Conservation (phyloP, 306 rosid species). For the Quercus parvula region DNA sequence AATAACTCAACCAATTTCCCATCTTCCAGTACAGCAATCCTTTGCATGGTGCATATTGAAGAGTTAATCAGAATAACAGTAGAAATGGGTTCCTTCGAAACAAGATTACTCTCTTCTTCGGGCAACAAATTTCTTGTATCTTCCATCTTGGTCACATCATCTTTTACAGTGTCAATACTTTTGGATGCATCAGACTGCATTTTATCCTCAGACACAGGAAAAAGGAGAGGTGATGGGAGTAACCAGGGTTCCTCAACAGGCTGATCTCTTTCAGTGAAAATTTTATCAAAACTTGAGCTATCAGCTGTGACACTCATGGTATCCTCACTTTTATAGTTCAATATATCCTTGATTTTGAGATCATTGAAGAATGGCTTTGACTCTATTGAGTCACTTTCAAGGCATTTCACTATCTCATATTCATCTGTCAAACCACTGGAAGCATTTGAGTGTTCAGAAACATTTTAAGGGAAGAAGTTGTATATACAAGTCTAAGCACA, state of each 20-base stretch:
- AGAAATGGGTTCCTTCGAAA: slow-evolving; percentile 52
- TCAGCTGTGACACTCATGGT: slow-evolving; percentile 14
- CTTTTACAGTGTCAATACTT: slow-evolving; percentile 31
- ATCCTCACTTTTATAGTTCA: slow-evolving; percentile 36
- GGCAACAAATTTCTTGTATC: slow-evolving; percentile 44
- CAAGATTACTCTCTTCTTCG: slow-evolving; percentile 43
- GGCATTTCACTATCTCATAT: slow-evolving; percentile 37
- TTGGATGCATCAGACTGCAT: slow-evolving; percentile 35
- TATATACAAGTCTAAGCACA: slow-evolving; percentile 22
- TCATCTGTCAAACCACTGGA: slow-evolving; percentile 99
- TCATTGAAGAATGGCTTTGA: slow-evolving; percentile 27
- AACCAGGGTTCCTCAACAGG: slow-evolving; percentile 97
- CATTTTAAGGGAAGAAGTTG: slow-evolving; percentile 46
- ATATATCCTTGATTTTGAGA: slow-evolving; percentile 34
- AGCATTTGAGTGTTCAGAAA: slow-evolving; percentile 98
- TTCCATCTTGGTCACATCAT: slow-evolving; percentile 37
- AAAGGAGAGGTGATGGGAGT: slow-evolving; percentile 32
- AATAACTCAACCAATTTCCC: slow-evolving; percentile 79
- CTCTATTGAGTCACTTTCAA: slow-evolving; percentile 44
- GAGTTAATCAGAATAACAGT: slow-evolving; percentile 78
- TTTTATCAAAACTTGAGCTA: slow-evolving; percentile 35
- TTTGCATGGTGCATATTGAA: slow-evolving; percentile 97
- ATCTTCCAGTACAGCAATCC: slow-evolving; percentile 92
- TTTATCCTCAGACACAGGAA: slow-evolving; percentile 36
- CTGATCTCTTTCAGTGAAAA: slow-evolving; percentile 45